A percentile compares a stretch with the other conserved stretches of the same genome.
phyloP scores from a whole-genome alignment of 805 yeast species.

The Lachancea mirantina region DNA sequence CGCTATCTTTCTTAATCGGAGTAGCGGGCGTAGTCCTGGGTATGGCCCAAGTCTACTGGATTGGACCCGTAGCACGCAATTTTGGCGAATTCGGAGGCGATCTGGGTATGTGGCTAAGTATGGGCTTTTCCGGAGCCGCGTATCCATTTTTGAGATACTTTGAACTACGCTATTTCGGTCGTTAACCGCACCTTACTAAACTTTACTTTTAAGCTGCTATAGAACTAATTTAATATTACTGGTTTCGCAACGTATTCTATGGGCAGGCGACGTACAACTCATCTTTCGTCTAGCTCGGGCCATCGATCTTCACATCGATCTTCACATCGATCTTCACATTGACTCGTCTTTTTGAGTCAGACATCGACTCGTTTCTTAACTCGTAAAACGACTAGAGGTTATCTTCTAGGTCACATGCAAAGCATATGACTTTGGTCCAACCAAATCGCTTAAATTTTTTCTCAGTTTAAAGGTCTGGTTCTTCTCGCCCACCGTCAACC shows the following conservation, averaged over 20 bases:
- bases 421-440: conserved; percentile 10
- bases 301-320: too few species aligned
- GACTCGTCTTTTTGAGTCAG: too few species aligned
- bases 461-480: too few species aligned
- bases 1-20: conserved; percentile 58
- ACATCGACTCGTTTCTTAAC: too few species aligned
- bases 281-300: too few species aligned
- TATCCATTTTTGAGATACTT: conserved; percentile 61
- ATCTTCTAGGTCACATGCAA: too few species aligned
- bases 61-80: conserved; percentile 62
- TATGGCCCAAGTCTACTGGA: conserved; percentile 81
- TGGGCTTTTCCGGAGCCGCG: conserved; percentile 58
- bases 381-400: too few species aligned
- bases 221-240: not conserved
- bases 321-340: too few species aligned
- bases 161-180: conserved; percentile 53
- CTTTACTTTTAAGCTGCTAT: not conserved
- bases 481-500: too few species aligned
- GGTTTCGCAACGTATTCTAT: not conserved
- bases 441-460: conserved; percentile 7
- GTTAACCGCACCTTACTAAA: conserved; percentile 17
- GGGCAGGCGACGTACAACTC: too few species aligned
- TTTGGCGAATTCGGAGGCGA: conserved; percentile 72
- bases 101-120: conserved; percentile 70
- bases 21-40: conserved; percentile 79